Percentiles rank a stretch among this genome's conserved stretches.
Conservation (phyloP, 345 rosid genomes). For the Gossypium longicalyx region DNA sequence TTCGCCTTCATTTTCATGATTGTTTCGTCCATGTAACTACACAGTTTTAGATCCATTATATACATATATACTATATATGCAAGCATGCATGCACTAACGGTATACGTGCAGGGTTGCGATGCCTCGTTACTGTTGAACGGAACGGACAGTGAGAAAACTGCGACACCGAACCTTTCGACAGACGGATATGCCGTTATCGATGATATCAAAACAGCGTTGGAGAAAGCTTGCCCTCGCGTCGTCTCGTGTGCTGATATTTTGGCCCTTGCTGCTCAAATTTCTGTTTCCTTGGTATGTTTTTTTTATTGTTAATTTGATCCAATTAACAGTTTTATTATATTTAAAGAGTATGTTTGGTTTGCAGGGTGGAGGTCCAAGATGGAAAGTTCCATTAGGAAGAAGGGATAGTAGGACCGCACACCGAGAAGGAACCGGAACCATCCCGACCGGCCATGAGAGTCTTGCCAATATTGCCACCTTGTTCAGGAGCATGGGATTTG, state of each 20-base stretch:
- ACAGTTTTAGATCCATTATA: neutral
- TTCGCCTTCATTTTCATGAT: constrained; percentile 33
- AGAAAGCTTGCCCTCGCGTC: constrained; percentile 44
- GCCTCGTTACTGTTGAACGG: constrained; percentile 39
- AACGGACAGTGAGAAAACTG: constrained; percentile 31
- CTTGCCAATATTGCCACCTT: constrained; percentile 14
- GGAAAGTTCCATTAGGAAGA: constrained; percentile 31
- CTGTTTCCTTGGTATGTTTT: neutral
- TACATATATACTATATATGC: too few species aligned
- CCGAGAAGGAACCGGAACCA: constrained; percentile 22
- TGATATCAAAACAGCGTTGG: constrained; percentile 45
- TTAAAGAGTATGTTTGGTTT: neutral
- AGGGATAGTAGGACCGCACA: constrained; percentile 26
- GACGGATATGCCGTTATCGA: constrained; percentile 38
- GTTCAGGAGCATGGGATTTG: constrained; percentile 24
- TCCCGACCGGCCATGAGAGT: constrained; percentile 24
- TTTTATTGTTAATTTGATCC: neutral
- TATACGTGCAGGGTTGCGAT: constrained; percentile 41
- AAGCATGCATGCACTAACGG: too few species aligned
- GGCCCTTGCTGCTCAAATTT: constrained; percentile 2
- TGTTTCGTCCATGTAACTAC: constrained; percentile 35
- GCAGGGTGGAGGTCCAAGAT: constrained; percentile 33
- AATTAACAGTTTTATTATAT: neutral
- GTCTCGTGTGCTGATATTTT: constrained; percentile 61
- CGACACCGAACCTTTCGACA: constrained; percentile 27